Percentiles rank a stretch among this genome's conserved stretches.
Conservation (phyloP, 1,284 basidiomycete genomes). For the Caloboletus firmus region DNA sequence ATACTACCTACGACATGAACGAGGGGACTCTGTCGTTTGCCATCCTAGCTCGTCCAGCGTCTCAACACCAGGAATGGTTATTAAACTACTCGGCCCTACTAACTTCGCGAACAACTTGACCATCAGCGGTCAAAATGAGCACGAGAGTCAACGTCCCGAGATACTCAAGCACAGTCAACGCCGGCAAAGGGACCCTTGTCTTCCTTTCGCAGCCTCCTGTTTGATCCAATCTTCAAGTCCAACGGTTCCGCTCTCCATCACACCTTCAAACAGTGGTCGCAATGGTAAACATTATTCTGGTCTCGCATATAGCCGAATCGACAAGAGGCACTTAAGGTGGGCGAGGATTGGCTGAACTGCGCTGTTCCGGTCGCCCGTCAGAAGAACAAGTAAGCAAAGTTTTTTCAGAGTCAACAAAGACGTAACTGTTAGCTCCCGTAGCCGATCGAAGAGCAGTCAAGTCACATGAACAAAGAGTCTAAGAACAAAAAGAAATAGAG, state of each 20-base stretch:
- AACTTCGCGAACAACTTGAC: neutral
- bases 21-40: no score
- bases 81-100: conserved; percentile 62
- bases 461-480: no score
- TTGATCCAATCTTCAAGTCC: conserved; percentile 74
- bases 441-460: no score
- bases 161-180: conserved; percentile 77
- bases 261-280: conserved; percentile 83
- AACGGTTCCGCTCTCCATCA: conserved; percentile 54
- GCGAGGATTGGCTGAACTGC: no score
- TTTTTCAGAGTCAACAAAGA: no score
- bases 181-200: conserved; percentile 76
- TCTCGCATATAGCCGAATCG: neutral
- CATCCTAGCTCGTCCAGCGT: conserved; percentile 87
- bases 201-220: conserved; percentile 59
- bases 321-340: conserved; percentile 40
- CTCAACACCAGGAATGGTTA: conserved; percentile 86
- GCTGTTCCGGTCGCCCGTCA: no score
- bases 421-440: no score
- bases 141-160: neutral
- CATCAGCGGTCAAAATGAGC: neutral
- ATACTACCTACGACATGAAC: no score
- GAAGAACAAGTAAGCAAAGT: no score
- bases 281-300: neutral
- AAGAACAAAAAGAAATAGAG: no score